A percentile compares a stretch with the other conserved stretches of the same genome.
Conservation (phyloP, 345 rosid genomes). For the Aquilaria sinensis region DNA sequence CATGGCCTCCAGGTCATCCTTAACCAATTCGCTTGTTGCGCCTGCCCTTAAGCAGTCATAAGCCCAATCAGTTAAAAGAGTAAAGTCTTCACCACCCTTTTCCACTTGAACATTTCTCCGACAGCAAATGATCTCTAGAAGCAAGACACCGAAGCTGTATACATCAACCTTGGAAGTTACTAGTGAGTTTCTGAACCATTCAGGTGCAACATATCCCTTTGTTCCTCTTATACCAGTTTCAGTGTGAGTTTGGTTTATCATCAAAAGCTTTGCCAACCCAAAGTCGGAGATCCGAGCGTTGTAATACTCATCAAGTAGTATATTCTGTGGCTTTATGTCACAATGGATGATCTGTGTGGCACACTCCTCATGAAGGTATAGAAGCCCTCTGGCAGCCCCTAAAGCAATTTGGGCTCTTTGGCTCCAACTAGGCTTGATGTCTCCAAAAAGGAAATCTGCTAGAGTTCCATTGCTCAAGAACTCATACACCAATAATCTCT, state of each 20-base stretch:
- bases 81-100: conserved; percentile 15
- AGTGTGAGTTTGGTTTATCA: conserved; percentile 35
- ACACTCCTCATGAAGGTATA: conserved; percentile 45
- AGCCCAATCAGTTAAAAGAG: conserved; percentile 28
- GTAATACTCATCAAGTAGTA: conserved; percentile 30
- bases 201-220: conserved; percentile 43
- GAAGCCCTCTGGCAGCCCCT: conserved; percentile 33
- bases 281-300: conserved; percentile 39
- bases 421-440: conserved; percentile 24
- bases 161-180: conserved; percentile 39
- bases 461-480: conserved; percentile 37
- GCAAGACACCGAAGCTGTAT: conserved; percentile 34
- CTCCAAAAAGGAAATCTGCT: conserved; percentile 31
- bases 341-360: conserved; percentile 41
- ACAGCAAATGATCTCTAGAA: conserved; percentile 34
- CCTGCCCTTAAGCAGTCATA: conserved; percentile 32
- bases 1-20: conserved; percentile 15
- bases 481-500: conserved; percentile 36
- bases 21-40: conserved; percentile 19
- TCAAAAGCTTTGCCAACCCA: conserved; percentile 41
- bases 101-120: conserved; percentile 19
- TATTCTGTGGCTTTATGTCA: conserved; percentile 45
- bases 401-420: conserved; percentile 31
- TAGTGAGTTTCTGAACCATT: conserved; percentile 38
- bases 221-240: conserved; percentile 37